Evolutionary conservation across 192 early-diverging fungal genomes (phyloP), one percentile per base, ranked within the genome.

Genomic region (Backusella westeae): DNA sequence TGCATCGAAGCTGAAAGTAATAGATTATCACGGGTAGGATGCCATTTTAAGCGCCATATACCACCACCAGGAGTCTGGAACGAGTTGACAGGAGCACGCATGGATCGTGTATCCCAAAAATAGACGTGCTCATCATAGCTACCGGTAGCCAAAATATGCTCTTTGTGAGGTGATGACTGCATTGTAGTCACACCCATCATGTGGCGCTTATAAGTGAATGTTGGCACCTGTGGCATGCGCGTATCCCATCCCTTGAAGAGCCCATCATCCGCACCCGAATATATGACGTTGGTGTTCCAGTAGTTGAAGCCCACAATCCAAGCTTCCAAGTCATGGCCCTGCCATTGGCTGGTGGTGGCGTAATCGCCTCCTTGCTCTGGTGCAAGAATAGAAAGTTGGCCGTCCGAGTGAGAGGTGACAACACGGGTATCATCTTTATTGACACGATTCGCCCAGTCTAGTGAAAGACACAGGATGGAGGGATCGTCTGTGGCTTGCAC

Each of bases 1-100:
- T 98, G 93, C 97, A 99, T 99, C 34, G 90, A 92, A 6, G 93
- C 96, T 10, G 94, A 91, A 17, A 97, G 75, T 36, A 99, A 78
- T 19, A 74, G 67, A 36, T 85, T 79, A 1, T 87, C 77, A 8
- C 87, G 81, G 0, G 82, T 86, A 1, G 97, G 97, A 77, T 98
- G 96, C 96, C 96, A 99, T 84, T 95, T 94, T 42, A 99, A 79
- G 29, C 96, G 84, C 97, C 97, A 99, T 10, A 97, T 94, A 10
- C 97, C 97, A 6, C 97, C 96, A 5, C 96, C 96, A 34, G 91
- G 95, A 19, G 91, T 90, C 35, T 87, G 87, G 52, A 88, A 78
- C 23, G 93, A 92, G 1, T 83, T 75, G 59, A 96, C 29, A 3
- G 96, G 96, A 23, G 71, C 46, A n/a, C 91, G 85, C 93, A 97